Base-by-base conservation (phyloP, 2,329 filamentous ascomycete species). In the Sphaceloma murrayae region DNA sequence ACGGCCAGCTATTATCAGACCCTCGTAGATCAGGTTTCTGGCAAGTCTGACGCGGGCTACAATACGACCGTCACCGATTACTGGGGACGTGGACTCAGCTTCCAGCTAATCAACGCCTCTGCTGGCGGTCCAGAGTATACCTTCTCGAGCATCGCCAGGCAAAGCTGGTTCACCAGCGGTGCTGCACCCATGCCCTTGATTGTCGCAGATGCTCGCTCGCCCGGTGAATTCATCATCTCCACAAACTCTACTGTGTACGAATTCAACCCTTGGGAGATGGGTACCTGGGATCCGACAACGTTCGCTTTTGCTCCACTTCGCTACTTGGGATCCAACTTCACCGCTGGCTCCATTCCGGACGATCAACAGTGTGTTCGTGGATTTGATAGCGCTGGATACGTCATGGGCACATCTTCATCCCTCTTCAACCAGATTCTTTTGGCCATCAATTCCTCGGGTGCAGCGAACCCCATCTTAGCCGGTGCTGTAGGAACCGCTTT, bases 351-450 rank as follows among this genome's bases (percentile, higher is more conserved):
- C 5, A 61, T 91, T 14, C 58, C 66, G 8, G 60, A 69, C 45
- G 72, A 74, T 32, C 59, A 64, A 19, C 58, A 63, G 21, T 94
- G 88, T 56, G 72, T 93, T 11, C 69, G 73, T 5, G 88, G 88
- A 1, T 87, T 87, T 51, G 88, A 94, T 62, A 87, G 87, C 54
- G 74, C 75, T 17, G 85, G 85, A 5, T 94, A 76, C 57, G 68
- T 94, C 18, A 86, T 94, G 77, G 87, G 87, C 40, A 94, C 87
- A 0, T 86, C 81, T 16, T 85, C 80, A 1, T 82, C 83, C 0
- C 70, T 94, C 2, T 94, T 94, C 72, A 94, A 94, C 65, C 69
- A 78, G 54, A 74, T 84, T 54, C 64, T 94, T 13, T 68, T 87
- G 2, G 64, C 76, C 8, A 67, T 89, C 45, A 73, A 85, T 51